Percentiles rank a stretch among this genome's conserved stretches.
phyloP scores from a whole-genome alignment of 164 flowering plant species.

The Berberis thunbergii region DNA sequence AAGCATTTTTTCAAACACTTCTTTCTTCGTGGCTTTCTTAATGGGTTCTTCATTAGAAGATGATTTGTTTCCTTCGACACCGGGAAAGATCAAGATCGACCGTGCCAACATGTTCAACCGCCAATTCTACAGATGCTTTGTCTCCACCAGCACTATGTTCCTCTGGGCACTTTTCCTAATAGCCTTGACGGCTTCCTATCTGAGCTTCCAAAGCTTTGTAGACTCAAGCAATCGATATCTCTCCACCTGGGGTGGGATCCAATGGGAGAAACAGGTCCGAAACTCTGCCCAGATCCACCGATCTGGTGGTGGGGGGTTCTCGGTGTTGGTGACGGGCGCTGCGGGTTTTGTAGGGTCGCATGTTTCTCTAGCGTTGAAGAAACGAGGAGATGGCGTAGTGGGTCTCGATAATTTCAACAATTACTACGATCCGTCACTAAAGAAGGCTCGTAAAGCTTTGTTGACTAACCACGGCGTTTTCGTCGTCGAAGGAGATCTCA shows the following conservation, averaged over 20 bases:
- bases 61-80: constrained; percentile 42
- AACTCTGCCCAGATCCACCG: constrained; percentile 55
- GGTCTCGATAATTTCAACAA: constrained; percentile 72
- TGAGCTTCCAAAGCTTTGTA: constrained; percentile 54
- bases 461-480: constrained; percentile 33
- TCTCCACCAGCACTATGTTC: constrained; percentile 52
- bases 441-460: constrained; percentile 35
- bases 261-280: constrained; percentile 63
- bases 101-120: constrained; percentile 31
- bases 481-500: constrained; percentile 63
- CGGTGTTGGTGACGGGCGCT: constrained; percentile 75
- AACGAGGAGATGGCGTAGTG: constrained; percentile 77
- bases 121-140: constrained; percentile 51
- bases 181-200: constrained; percentile 55
- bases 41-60: constrained; percentile 50
- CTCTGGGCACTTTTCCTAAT: constrained; percentile 22
- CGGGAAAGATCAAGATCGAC: constrained; percentile 63
- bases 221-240: constrained; percentile 40
- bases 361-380: constrained; percentile 13
- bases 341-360: constrained; percentile 56
- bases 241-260: constrained; percentile 48
- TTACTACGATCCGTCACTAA: constrained; percentile 69
- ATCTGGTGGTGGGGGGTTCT: constrained; percentile 26
- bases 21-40: not conserved
- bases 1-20: too few relatives aligned